Evolutionary conservation across 352 stramenopile genomes (phyloP).

Genomic region (Phytopythium oedochilum): DNA sequence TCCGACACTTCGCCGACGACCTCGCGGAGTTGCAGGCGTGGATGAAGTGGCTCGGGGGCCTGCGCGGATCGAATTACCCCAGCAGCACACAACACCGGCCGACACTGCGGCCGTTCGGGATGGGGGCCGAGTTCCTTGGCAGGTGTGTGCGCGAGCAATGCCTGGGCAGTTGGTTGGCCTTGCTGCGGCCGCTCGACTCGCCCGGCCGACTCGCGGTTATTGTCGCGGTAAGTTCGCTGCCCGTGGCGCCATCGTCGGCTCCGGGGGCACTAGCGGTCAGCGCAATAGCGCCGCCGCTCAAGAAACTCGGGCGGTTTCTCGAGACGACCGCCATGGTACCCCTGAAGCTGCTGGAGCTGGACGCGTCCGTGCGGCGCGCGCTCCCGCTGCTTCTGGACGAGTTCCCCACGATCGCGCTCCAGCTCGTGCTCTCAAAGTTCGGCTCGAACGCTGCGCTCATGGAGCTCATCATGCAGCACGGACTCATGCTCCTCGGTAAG

Average conservation of each 20-base stretch:
- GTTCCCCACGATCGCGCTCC: constrained; percentile 46
- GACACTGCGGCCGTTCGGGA: constrained; percentile 6
- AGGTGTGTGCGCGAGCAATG: constrained; percentile 39
- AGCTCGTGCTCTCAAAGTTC: constrained; percentile 49
- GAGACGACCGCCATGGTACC: constrained; percentile 35
- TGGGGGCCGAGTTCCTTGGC: constrained; percentile 29
- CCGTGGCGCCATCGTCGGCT: constrained; percentile 8
- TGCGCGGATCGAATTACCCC: background rate
- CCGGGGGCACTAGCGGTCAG: constrained; percentile 8
- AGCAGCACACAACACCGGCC: constrained; percentile 1
- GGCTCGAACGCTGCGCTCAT: constrained; percentile 37
- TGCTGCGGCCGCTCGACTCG: constrained; percentile 30
- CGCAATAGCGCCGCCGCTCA: constrained; percentile 17
- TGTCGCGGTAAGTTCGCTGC: constrained; percentile 13
- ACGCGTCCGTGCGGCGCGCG: constrained; percentile 17
- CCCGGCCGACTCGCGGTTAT: constrained; percentile 27
- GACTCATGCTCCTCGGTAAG: constrained; percentile 30
- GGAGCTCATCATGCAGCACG: constrained; percentile 21
- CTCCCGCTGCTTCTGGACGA: constrained; percentile 34
- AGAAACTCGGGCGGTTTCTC: constrained; percentile 53
- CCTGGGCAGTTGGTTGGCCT: constrained; percentile 35
- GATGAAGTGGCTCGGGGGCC: constrained; percentile 38
- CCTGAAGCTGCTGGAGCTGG: constrained; percentile 35
- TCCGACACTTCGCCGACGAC: constrained; percentile 42
- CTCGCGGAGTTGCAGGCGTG: constrained; percentile 35